Conservation (phyloP, 1,284 basidiomycete genomes). For the Moniliella sp. region DNA sequence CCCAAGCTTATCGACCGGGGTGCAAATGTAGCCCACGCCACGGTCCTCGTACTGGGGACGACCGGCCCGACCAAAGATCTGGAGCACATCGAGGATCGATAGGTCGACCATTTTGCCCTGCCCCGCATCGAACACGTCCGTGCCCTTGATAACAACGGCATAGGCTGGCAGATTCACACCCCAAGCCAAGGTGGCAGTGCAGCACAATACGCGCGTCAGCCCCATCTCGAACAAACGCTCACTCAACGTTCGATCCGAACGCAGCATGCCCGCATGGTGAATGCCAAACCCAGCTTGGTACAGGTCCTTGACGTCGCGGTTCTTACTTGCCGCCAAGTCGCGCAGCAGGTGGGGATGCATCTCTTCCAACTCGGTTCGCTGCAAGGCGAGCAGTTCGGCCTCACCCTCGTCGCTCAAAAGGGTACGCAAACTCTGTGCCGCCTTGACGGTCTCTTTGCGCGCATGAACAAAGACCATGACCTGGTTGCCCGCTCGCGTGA, state of each 20-base stretch:
- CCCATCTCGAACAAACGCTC: conserved; percentile 78
- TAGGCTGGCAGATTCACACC: conserved; percentile 97
- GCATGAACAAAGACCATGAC: conserved; percentile 99
- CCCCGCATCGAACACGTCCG: conserved; percentile 54
- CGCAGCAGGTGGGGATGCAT: neutral
- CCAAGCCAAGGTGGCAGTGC: conserved; percentile 95
- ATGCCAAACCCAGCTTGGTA: conserved; percentile 82
- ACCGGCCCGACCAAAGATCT: conserved; percentile 87
- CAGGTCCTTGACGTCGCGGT: conserved; percentile 88
- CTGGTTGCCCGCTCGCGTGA: conserved; percentile 46
- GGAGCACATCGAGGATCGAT: conserved; percentile 81
- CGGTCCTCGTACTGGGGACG: conserved; percentile 83
- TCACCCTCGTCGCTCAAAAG: conserved; percentile 53
- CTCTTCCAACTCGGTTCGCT: conserved; percentile 8
- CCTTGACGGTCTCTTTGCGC: conserved; percentile 89
- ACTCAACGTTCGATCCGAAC: conserved; percentile 81
- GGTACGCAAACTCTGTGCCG: conserved; percentile 64
- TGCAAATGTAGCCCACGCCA: conserved; percentile 91
- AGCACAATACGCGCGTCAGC: conserved; percentile 80
- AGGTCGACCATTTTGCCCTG: conserved; percentile 57
- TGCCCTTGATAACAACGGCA: conserved; percentile 89
- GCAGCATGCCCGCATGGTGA: conserved; percentile 94
- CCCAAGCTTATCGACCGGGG: conserved; percentile 68
- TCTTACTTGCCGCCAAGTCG: conserved; percentile 52
- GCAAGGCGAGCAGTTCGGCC: conserved; percentile 45